Evolutionary conservation across 257 asterid genomes (phyloP), one percentile per base, ranked within the genome.

Genomic region (Penstemon newberryi): DNA sequence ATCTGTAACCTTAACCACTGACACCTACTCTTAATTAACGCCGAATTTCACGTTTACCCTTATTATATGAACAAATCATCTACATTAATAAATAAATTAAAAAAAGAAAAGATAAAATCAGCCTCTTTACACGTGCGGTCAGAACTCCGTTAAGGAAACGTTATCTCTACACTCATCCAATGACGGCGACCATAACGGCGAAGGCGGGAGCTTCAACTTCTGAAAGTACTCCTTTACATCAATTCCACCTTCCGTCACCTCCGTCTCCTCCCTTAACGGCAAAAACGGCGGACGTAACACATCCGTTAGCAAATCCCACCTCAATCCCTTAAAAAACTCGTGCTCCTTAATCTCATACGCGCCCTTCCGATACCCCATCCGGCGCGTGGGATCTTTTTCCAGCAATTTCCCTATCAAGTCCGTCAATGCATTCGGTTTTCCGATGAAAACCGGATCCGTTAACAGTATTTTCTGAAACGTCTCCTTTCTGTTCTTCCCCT

Each of bases 321-420:
- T 81, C 77, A 90, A 40, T 4, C 95, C 92, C 3, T 33, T 46
- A n/a, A 90, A 88, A 56, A 88, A 90, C 53, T 75, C 83, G 45
- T 90, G 97, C 62, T 79, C 95, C 59, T 82, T 90, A 33, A 88
- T 81, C 81, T 90, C 96, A 42, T 69, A 78, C 75, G 92, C 90
- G 25, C 96, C 96, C 37, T 87, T 53, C 62, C 67, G 36, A 72
- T 81, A 86, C 19, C 97, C 97, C 65, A 90, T 45, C 63, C 97
- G 96, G 86, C 89, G 94, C 87, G 89, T 83, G 79, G 97, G 92
- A 15, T 90, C 96, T 69, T 90, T 90, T 6, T 78, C 87, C 51
- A 90, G 68, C 77, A 90, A 54, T 76, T 85, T 82, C 2, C 6
- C 15, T 3, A 88, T 85, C 76, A 90, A 73, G 59, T 88, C 91